Evolutionary conservation across 352 stramenopile genomes (phyloP).

Genomic region (Thalassiosira exigua): DNA sequence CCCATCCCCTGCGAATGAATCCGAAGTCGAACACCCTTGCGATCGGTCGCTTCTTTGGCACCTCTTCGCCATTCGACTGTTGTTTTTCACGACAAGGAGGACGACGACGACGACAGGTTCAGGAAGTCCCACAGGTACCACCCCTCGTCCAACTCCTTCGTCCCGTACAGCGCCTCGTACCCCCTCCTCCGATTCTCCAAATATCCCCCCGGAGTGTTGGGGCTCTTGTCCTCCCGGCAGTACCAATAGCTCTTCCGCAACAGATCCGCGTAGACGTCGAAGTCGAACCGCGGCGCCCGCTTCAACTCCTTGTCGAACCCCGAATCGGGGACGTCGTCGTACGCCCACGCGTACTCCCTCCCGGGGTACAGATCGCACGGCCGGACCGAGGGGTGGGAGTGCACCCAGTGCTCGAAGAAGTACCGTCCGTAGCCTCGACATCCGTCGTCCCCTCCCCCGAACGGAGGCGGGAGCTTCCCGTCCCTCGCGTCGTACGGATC

Average conservation of each 20-base stretch:
- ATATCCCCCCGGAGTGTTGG: neutral
- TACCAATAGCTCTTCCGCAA: neutral
- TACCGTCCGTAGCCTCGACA: slow-evolving; percentile 30
- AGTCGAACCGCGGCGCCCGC: slow-evolving; percentile 14
- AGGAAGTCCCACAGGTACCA: slow-evolving; percentile 22
- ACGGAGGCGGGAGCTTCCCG: slow-evolving; percentile 3
- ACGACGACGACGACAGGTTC: too few species aligned
- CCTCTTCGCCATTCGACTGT: too few species aligned
- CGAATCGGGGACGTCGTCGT: neutral
- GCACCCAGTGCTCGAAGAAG: slow-evolving; percentile 59
- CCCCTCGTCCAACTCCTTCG: neutral
- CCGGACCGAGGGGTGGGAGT: slow-evolving; percentile 41
- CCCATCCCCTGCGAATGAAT: too few species aligned
- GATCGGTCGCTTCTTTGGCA: too few species aligned
- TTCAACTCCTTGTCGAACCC: neutral
- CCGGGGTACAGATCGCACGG: slow-evolving; percentile 60
- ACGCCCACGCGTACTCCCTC: slow-evolving; percentile 9
- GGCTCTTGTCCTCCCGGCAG: neutral
- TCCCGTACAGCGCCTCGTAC: slow-evolving; percentile 14
- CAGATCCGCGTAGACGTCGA: neutral
- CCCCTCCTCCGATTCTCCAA: neutral
- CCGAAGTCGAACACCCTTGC: too few species aligned
- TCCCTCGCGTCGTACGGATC: slow-evolving; percentile 22
- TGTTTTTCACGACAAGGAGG: too few species aligned
- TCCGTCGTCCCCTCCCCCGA: slow-evolving; percentile 9